A percentile compares a stretch with the other conserved stretches of the same genome.
phyloP scores from a whole-genome alignment of 257 asterid genomes.

The Ajuga chamaepitys region DNA sequence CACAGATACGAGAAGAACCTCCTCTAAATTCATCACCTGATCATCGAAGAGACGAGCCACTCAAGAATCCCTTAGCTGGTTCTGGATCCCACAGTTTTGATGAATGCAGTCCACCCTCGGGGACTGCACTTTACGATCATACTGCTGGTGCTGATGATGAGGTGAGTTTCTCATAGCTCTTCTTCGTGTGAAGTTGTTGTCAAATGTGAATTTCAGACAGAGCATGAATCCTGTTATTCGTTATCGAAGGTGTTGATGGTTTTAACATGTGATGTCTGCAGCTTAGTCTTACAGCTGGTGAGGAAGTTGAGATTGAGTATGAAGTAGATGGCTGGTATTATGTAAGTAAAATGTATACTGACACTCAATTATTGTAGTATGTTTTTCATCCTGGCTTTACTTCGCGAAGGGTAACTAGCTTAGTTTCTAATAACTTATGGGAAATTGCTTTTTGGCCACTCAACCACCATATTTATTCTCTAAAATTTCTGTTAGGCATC shows the following conservation, averaged over 20 bases:
- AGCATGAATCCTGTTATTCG: background rate
- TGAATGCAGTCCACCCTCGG: slow-evolving; percentile 48
- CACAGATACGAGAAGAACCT: slow-evolving; percentile 76
- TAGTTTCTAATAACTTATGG: too few relatives aligned
- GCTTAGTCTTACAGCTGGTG: slow-evolving; percentile 77
- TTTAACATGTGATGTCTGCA: slow-evolving; percentile 25
- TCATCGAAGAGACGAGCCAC: slow-evolving; percentile 57
- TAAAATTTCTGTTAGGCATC: background rate
- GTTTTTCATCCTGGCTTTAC: background rate
- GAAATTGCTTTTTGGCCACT: too few relatives aligned
- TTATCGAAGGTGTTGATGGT: background rate
- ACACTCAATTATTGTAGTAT: background rate
- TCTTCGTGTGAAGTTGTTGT: background rate
- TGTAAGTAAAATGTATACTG: slow-evolving; percentile 38
- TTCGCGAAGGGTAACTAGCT: too few relatives aligned
- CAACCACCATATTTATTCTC: background rate
- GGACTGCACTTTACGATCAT: slow-evolving; percentile 78
- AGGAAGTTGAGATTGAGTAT: slow-evolving; percentile 70
- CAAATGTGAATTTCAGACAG: background rate
- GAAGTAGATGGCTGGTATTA: slow-evolving; percentile 93
- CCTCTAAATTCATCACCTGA: slow-evolving; percentile 83
- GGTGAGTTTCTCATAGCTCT: slow-evolving; percentile 28
- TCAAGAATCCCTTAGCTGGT: slow-evolving; percentile 77
- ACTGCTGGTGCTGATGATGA: slow-evolving; percentile 96
- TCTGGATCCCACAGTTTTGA: slow-evolving; percentile 54